Evolutionary conservation across 768 basidiomycete genomes (phyloP).

Genomic region (Tricholoma flavovirens): DNA sequence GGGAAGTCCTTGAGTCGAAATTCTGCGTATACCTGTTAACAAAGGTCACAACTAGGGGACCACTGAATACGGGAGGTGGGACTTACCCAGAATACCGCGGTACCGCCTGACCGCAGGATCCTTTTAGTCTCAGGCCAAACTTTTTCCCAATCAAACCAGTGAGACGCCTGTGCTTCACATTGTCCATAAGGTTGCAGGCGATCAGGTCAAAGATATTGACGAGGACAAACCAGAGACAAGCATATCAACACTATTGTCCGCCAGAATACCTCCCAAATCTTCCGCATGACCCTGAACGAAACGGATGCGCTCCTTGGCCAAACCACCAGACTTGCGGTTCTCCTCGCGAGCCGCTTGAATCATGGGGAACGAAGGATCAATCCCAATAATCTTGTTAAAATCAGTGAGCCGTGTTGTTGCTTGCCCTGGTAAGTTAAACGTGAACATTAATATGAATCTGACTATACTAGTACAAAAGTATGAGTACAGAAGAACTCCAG

Average conservation of each 20-base stretch:
- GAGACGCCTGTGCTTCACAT: conserved; percentile 62
- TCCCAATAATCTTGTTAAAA: conserved; percentile 58
- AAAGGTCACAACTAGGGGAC: neutral
- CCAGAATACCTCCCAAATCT: conserved; percentile 39
- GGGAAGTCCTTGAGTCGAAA: conserved; percentile 63
- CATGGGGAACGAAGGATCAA: conserved; percentile 78
- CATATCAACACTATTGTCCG: conserved; percentile 53
- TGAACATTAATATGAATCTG: too few species aligned
- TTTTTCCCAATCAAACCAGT: conserved; percentile 76
- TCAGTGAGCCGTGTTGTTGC: conserved; percentile 52
- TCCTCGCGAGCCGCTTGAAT: conserved; percentile 43
- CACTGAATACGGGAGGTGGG: neutral
- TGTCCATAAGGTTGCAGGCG: neutral
- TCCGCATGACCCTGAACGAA: conserved; percentile 45
- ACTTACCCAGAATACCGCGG: conserved; percentile 69
- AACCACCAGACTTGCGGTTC: neutral
- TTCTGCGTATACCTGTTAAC: conserved; percentile 56
- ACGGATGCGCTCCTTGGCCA: conserved; percentile 14
- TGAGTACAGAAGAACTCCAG: too few species aligned
- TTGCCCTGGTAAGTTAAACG: conserved; percentile 48
- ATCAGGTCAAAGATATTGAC: neutral
- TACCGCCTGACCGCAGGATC: conserved; percentile 56
- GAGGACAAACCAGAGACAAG: conserved; percentile 46
- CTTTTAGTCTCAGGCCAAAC: conserved; percentile 66
- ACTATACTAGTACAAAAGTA: too few species aligned